Conservation (phyloP, 2,329 filamentous ascomycete genomes). For the Allantophomopsis cytisporea region DNA sequence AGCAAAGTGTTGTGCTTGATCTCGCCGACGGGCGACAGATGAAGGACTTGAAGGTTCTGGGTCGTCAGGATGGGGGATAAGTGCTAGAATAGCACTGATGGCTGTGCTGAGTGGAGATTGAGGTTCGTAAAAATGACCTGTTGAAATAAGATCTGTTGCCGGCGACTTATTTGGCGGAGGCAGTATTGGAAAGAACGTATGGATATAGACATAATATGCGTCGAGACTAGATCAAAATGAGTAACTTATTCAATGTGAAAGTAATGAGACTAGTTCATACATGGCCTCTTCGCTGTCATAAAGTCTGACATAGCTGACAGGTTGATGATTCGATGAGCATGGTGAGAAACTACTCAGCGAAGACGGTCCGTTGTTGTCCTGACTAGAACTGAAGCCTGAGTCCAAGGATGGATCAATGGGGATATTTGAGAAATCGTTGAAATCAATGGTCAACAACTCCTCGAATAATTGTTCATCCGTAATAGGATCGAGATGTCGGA, state of each 20-base stretch:
- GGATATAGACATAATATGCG: constrained; percentile 34
- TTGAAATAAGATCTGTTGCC: constrained; percentile 11
- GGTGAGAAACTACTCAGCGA: not conserved
- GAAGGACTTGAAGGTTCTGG: constrained; percentile 14
- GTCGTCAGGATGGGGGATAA: constrained; percentile 24
- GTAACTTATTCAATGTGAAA: constrained; percentile 4
- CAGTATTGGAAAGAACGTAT: constrained; percentile 31
- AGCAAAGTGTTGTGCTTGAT: constrained; percentile 29
- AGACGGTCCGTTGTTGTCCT: not conserved
- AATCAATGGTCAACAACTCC: not conserved
- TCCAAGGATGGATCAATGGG: not conserved
- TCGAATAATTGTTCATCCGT: constrained; percentile 22
- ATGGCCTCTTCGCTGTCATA: constrained; percentile 4
- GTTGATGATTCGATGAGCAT: constrained; percentile 1
- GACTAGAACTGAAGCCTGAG: not conserved
- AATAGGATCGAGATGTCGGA: constrained; percentile 28
- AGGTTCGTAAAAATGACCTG: constrained; percentile 19
- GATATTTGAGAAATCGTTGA: not conserved
- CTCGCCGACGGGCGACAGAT: constrained; percentile 25
- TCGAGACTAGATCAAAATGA: constrained; percentile 19
- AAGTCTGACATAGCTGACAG: not conserved
- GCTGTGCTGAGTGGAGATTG: constrained; percentile 26
- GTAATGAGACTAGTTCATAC: constrained; percentile 1
- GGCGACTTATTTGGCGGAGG: constrained; percentile 23
- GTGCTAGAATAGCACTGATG: constrained; percentile 28